Percentiles rank a stretch among this genome's conserved stretches.
Conservation (phyloP, 2,329 filamentous ascomycete genomes). For the Botrytis elliptica region DNA sequence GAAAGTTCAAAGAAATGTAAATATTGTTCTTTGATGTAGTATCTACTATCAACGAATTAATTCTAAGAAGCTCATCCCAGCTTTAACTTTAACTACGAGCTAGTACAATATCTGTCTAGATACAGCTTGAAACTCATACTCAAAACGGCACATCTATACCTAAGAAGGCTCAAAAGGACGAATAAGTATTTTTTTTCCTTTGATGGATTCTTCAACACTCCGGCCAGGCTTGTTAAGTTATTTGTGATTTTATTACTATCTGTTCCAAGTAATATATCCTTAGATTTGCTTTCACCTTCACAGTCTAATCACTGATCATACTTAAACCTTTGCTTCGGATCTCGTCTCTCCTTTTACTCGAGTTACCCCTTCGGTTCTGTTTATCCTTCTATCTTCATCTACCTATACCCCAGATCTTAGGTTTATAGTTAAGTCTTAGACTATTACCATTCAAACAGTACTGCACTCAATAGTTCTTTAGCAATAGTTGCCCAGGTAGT, state of each 20-base stretch:
- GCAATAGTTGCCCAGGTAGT: background rate
- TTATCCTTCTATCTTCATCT: background rate
- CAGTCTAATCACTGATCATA: background rate
- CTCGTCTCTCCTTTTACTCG: background rate
- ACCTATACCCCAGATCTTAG: background rate
- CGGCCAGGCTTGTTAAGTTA: background rate
- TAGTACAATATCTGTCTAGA: background rate
- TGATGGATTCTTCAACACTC: background rate
- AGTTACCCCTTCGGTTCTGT: background rate
- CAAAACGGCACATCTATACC: background rate
- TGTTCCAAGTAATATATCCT: background rate
- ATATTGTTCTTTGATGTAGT: background rate
- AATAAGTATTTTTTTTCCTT: background rate
- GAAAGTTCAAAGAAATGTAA: background rate
- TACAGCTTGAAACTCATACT: background rate
- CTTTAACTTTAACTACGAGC: background rate
- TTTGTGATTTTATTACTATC: background rate
- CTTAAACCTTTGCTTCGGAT: background rate
- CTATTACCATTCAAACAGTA: background rate
- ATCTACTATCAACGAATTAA: background rate
- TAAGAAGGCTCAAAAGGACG: background rate
- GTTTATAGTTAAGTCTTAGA: background rate
- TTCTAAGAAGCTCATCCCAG: background rate
- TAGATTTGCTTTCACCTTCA: background rate
- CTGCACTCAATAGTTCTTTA: background rate